Conservation (phyloP, 306 rosid genomes). For the Hippophae tibetana region DNA sequence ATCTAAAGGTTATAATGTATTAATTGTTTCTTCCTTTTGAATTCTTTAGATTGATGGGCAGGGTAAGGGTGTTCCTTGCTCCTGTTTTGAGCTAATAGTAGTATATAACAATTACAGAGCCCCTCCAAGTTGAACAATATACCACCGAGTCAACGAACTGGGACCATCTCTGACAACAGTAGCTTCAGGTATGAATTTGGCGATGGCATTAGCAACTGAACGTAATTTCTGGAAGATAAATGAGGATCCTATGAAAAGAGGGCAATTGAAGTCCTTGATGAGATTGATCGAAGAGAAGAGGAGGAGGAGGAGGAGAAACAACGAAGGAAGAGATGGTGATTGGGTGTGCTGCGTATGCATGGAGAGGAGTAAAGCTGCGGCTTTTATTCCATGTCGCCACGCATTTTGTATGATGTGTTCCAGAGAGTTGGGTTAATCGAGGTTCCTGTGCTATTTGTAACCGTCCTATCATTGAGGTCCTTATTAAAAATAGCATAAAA, state of each 20-base stretch:
- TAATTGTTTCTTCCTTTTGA: no score
- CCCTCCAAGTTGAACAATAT: no score
- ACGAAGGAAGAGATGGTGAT: slow-evolving; percentile 1
- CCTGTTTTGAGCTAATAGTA: neutral
- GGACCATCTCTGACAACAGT: slow-evolving; percentile 3
- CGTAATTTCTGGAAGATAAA: slow-evolving; percentile 16
- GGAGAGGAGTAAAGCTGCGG: slow-evolving; percentile 27
- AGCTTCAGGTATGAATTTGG: slow-evolving; percentile 19
- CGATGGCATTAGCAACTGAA: slow-evolving; percentile 29
- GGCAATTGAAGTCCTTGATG: slow-evolving; percentile 23
- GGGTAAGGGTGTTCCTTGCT: neutral
- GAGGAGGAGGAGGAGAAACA: slow-evolving; percentile 12
- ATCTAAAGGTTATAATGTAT: no score
- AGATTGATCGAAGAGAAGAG: slow-evolving; percentile 20
- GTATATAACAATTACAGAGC: no score
- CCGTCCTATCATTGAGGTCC: slow-evolving; percentile 27
- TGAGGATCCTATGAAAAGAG: slow-evolving; percentile 7
- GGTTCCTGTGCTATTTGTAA: slow-evolving; percentile 23
- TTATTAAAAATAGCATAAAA: slow-evolving; percentile 2
- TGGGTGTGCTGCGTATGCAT: slow-evolving; percentile 33
- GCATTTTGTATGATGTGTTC: slow-evolving; percentile 26
- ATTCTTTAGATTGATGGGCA: no score
- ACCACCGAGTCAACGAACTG: neutral
- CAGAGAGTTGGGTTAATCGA: slow-evolving; percentile 20
- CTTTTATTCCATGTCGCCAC: slow-evolving; percentile 30